These are phyloP conservation scores for Aspergillus caelatus DNA, from an alignment of 2,329 filamentous ascomycete genomes.

Conservation along the genomic window DNA sequence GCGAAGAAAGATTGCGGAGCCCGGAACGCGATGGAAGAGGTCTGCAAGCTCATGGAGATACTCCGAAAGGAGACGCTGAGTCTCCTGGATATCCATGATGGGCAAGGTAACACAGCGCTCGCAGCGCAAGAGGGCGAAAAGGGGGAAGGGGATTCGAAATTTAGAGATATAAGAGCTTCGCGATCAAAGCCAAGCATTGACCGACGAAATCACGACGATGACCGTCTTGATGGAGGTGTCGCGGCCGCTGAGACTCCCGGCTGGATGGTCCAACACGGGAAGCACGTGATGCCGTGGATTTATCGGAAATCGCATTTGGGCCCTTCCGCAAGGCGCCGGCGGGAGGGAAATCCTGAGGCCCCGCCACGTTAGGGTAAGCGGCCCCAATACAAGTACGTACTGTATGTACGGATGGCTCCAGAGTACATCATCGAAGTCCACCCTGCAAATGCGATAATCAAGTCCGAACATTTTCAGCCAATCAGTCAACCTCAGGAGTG, in stretches of 20 bases:
- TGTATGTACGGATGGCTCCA: too few species aligned
- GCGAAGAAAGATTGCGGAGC: slow-evolving; percentile 88
- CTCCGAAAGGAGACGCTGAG: slow-evolving; percentile 56
- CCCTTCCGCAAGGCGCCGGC: neutral
- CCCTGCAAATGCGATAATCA: too few species aligned
- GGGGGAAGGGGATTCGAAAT: too few species aligned
- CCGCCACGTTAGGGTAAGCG: neutral
- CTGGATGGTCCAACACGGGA: neutral
- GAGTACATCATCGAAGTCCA: too few species aligned
- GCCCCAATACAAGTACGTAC: too few species aligned
- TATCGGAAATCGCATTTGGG: neutral
- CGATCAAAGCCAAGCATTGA: neutral
- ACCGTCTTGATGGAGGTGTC: neutral
- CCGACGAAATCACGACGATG: neutral
- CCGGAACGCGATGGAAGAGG: slow-evolving; percentile 86
- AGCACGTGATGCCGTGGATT: slow-evolving; percentile 1
- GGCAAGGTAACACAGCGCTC: slow-evolving; percentile 15
- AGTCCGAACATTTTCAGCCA: too few species aligned
- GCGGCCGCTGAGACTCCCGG: neutral
- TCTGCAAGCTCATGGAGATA: slow-evolving; percentile 59
- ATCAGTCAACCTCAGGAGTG: too few species aligned
- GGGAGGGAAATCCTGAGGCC: neutral
- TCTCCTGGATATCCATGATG: slow-evolving; percentile 61
- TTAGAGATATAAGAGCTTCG: neutral
- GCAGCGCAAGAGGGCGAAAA: neutral